Percentiles rank a stretch among this genome's conserved stretches.
These are phyloP conservation scores for Gloeopeniophorella convolvens DNA, from an alignment of 768 basidiomycete species.

Conservation along the genomic window DNA sequence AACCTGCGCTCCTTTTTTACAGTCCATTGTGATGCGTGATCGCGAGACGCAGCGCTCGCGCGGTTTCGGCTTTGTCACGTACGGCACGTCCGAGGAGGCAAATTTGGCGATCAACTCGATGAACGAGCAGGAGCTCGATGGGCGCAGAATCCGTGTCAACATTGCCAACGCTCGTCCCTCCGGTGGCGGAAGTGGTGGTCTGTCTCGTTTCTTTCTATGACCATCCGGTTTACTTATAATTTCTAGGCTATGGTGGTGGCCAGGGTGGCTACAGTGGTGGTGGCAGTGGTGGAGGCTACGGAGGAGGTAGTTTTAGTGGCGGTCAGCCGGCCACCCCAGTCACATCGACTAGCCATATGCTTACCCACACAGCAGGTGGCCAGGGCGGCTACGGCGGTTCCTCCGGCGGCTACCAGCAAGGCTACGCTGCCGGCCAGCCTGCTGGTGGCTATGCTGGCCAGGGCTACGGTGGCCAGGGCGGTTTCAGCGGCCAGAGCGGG, in stretches of 20 bases:
- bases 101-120: slow-evolving; percentile 65
- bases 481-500: too few relatives aligned
- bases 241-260: background rate
- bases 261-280: slow-evolving; percentile 23
- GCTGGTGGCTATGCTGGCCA: background rate
- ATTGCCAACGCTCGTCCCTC: slow-evolving; percentile 61
- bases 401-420: slow-evolving; percentile 20
- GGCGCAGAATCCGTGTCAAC: slow-evolving; percentile 83
- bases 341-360: too few relatives aligned
- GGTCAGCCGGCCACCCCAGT: too few relatives aligned
- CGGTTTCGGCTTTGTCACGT: slow-evolving; percentile 95
- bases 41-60: slow-evolving; percentile 95
- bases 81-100: slow-evolving; percentile 53
- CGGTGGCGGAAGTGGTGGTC: slow-evolving; percentile 38
- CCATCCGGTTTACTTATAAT: slow-evolving; percentile 6
- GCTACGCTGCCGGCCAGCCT: slow-evolving; percentile 9
- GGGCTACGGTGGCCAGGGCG: too few relatives aligned
- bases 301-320: too few relatives aligned
- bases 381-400: slow-evolving; percentile 23
- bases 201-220: slow-evolving; percentile 30
- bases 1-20: slow-evolving; percentile 28
- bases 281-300: background rate
- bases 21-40: slow-evolving; percentile 98
- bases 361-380: too few relatives aligned
- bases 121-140: slow-evolving; percentile 92